Base-by-base conservation (phyloP, 2,329 filamentous ascomycete species). In the Ophiostoma piceae region DNA sequence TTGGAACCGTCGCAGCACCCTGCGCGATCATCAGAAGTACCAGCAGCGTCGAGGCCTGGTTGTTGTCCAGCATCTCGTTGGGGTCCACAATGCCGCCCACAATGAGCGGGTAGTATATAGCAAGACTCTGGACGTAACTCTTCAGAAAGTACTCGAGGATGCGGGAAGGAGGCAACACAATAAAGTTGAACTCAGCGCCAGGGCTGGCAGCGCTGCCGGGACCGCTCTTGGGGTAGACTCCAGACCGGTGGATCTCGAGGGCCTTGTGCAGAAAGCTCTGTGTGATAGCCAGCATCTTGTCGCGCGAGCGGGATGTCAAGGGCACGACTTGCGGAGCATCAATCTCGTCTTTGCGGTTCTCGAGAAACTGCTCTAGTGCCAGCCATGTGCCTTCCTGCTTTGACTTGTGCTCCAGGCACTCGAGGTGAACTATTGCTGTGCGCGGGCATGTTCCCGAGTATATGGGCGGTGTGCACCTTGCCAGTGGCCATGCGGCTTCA, bases 11-110 rank as follows among this genome's bases (percentile, higher is more conserved):
- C 70, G 87, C 86, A 11, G 89, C 88, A 19, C 89, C 89, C 74
- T 90, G 88, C 0, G 89, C 88, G 69, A 91, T 89, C 88, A 91
- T 91, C 76, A 91, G 51, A 29, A 91, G 80, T 0, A 91, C 84
- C 14, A 91, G 80, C 39, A 91, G 78, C 51, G 87, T 89, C 0
- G 88, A 87, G 0, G 88, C 86, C 73, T 88, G 85, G 74, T 88
- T 88, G 74, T 88, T 87, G 73, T 86, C 82, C 76, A 91, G 84
- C 78, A 91, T 82, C 76, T 88, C 86, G 73, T 91, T 91, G 8
- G 87, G 84, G 73, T 91, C 88, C 29, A 91, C 80, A 19, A 83
- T 81, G 4, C 87, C 86, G 2, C 84, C 82, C 0, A 84, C 81
- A 3, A 88, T 84, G 70, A 90, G 80, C 1, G 87, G 86, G 74